Evolutionary conservation across 495 filamentous ascomycete species (phyloP).

Genomic region (Stereocaulon alpinum): DNA sequence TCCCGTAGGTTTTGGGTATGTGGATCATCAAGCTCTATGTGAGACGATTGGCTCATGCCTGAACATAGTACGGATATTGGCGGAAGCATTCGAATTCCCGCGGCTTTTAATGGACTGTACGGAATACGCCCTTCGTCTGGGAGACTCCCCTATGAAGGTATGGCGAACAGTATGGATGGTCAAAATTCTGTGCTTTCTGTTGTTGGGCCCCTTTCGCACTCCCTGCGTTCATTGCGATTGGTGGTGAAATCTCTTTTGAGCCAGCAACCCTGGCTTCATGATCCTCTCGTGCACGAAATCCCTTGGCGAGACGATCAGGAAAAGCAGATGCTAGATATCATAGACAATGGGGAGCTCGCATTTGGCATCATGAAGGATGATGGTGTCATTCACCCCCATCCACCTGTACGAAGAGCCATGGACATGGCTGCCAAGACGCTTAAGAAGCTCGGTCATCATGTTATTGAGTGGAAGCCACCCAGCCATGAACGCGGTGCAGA

Average conservation of each 20-base stretch:
- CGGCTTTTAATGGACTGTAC: conserved; percentile 53
- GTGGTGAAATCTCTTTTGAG: conserved; percentile 45
- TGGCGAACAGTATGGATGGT: conserved; percentile 48
- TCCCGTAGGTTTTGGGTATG: conserved; percentile 41
- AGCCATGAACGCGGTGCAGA: conserved; percentile 31
- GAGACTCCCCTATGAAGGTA: conserved; percentile 36
- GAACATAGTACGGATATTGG: conserved; percentile 52
- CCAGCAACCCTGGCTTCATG: conserved; percentile 52
- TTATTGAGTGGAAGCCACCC: conserved; percentile 50
- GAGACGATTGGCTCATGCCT: background rate
- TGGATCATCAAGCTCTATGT: background rate
- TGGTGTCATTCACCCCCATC: conserved; percentile 38
- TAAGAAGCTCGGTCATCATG: conserved; percentile 43
- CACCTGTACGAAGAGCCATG: conserved; percentile 46
- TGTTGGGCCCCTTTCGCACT: conserved; percentile 46
- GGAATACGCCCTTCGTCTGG: conserved; percentile 41
- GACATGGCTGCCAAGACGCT: conserved; percentile 41
- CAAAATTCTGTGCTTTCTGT: conserved; percentile 48
- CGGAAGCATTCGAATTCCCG: conserved; percentile 57
- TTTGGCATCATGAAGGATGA: conserved; percentile 47
- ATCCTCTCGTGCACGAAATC: conserved; percentile 50
- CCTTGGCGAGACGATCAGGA: conserved; percentile 53
- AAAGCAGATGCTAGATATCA: conserved; percentile 35
- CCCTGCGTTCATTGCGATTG: conserved; percentile 39
- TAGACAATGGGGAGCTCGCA: conserved; percentile 32